Evolutionary conservation across 2,329 filamentous ascomycete species (phyloP).

Genomic region (Magnaporthiopsis poae): DNA sequence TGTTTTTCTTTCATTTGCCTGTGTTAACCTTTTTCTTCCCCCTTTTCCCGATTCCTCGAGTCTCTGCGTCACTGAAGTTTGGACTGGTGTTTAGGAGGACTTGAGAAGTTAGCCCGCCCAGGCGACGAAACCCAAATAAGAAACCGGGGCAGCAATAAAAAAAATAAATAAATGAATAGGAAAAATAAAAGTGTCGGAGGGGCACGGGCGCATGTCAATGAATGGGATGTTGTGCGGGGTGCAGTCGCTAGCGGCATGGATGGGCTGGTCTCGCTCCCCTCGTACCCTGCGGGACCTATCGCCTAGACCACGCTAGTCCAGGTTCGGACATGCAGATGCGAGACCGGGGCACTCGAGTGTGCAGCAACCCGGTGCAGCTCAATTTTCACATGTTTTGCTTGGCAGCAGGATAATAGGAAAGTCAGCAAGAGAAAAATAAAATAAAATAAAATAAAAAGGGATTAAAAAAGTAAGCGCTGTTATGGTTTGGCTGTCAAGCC

Average conservation of each 20-base stretch:
- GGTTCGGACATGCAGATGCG: neutral
- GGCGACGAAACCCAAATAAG: neutral
- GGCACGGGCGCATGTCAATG: neutral
- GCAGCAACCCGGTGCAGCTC: neutral
- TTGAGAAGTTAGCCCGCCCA: neutral
- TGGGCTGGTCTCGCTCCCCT: neutral
- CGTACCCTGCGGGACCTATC: neutral
- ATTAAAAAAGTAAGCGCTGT: too few relatives aligned
- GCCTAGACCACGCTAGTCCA: neutral
- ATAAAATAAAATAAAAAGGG: too few relatives aligned
- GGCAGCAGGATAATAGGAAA: neutral
- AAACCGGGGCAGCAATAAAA: neutral
- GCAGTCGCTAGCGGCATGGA: neutral
- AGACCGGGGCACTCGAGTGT: neutral
- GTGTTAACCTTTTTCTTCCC: neutral
- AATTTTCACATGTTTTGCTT: neutral
- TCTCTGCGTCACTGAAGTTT: neutral
- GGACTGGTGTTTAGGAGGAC: too few relatives aligned
- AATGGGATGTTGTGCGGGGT: neutral
- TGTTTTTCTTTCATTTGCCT: neutral
- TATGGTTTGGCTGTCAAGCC: neutral
- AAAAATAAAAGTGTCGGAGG: neutral
- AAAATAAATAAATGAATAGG: neutral
- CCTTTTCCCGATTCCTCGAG: neutral
- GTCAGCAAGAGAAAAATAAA: neutral